Base-by-base conservation (phyloP, 805 yeast genomes). In the Starmerella apis region DNA sequence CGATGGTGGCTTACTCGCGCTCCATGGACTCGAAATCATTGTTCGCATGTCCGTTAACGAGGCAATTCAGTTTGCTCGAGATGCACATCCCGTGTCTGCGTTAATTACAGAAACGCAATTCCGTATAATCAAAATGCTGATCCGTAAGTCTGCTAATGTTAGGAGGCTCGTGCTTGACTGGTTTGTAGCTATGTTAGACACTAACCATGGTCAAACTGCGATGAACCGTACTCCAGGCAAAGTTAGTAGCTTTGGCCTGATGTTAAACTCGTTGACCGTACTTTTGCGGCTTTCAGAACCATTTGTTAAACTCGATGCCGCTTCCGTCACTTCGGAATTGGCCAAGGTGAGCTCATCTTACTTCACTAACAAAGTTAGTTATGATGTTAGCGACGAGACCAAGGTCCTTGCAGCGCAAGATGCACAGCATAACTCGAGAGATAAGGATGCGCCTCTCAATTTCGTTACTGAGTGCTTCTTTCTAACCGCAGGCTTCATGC, bases 391-490 rank as follows among this genome's bases (percentile, higher is more conserved):
- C 4, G 94, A 86, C 41, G 97, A 92, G 63, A 81, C 96, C 4
- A 79, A 92, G 60, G 72, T 86, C 18, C 81, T 84, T 57, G 76
- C 95, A 2, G 83, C 92, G 30, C 72, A 76, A 41, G 75, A 75
- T 50, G 92, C 84, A 59, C 82, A 86, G 4, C 50, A 47, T 37
- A 55, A 50, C 25, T 28, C 45, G 23, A 47, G 35, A 22, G 16
- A 22, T 2, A 27, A 14, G 16, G 44, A 25, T 10, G 73, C 73
- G 44, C 78, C 75, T 58, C 77, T 76, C 59, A 90, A 92, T 60
- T 92, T 92, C 63, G 86, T 92, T n/a, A 80, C 95, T 8, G 92
- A 90, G 57, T 82, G 94, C 60, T 92, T 87, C 65, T 92, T 74
- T 61, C 64, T 92, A 49, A 78, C 88, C 5, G 70, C 83, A 46